Evolutionary conservation across 2,329 filamentous ascomycete species (phyloP).

Genomic region (Drechslerella stenobrocha): DNA sequence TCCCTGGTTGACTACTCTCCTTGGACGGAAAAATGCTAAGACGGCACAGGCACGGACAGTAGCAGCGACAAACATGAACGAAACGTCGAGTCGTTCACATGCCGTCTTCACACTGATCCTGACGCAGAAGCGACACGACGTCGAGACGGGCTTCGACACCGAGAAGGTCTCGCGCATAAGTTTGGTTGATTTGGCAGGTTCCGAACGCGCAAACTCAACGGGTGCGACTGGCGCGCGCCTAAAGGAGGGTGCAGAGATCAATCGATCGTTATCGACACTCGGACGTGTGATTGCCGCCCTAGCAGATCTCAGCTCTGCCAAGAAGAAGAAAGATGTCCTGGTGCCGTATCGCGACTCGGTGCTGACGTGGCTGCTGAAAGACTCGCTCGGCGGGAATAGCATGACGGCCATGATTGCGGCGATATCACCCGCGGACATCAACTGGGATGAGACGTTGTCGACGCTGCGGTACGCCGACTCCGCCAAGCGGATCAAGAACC

Average conservation of each 20-base stretch:
- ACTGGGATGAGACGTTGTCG: constrained; percentile 95
- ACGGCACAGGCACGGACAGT: constrained; percentile 73
- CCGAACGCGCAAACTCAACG: constrained; percentile 93
- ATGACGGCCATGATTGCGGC: constrained; percentile 99
- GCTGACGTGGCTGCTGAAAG: constrained; percentile 93
- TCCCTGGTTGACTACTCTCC: background rate
- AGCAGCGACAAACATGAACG: constrained; percentile 99
- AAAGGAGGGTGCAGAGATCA: constrained; percentile 98
- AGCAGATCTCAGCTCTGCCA: constrained; percentile 84
- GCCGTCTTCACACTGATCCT: constrained; percentile 96
- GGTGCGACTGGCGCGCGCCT: constrained; percentile 91
- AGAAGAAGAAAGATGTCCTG: constrained; percentile 70
- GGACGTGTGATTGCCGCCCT: constrained; percentile 96
- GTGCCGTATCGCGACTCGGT: constrained; percentile 98
- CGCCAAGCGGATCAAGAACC: constrained; percentile 99
- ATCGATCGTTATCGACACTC: constrained; percentile 90
- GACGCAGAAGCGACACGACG: constrained; percentile 87
- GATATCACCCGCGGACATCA: constrained; percentile 97
- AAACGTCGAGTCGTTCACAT: constrained; percentile 96
- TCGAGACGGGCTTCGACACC: constrained; percentile 92
- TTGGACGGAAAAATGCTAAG: constrained; percentile 26
- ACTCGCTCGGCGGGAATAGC: constrained; percentile 95
- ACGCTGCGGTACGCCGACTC: constrained; percentile 96
- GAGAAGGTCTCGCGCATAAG: constrained; percentile 99
- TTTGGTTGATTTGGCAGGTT: constrained; percentile 95